Conservation (phyloP, 495 filamentous ascomycete species). For the Glarea lozoyensis region DNA sequence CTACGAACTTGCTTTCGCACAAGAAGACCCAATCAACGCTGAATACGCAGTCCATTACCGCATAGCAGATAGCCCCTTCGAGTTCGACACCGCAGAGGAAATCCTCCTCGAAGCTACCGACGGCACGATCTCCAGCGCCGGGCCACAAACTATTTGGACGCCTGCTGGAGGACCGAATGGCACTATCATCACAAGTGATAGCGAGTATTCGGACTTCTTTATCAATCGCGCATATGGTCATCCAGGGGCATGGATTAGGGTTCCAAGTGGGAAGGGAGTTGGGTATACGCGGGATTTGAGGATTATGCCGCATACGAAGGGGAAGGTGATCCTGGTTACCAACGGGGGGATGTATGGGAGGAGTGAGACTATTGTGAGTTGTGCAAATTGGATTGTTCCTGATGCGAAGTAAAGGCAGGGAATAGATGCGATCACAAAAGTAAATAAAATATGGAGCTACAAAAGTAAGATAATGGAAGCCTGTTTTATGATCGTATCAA, state of each 20-base stretch:
- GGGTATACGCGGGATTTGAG: constrained; percentile 41
- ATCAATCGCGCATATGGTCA: constrained; percentile 46
- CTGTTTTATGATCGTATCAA: too few species aligned
- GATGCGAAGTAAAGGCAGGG: background rate
- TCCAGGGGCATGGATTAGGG: constrained; percentile 42
- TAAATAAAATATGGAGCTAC: too few species aligned
- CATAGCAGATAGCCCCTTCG: constrained; percentile 37
- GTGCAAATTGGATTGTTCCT: constrained; percentile 1
- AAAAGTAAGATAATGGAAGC: too few species aligned
- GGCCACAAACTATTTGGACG: constrained; percentile 46
- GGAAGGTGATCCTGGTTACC: constrained; percentile 3
- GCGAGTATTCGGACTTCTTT: constrained; percentile 40
- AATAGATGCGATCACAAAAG: too few species aligned
- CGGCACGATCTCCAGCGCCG: constrained; percentile 38
- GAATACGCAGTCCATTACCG: constrained; percentile 44
- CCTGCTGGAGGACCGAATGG: constrained; percentile 42
- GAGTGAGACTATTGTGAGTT: constrained; percentile 2
- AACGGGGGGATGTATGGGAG: constrained; percentile 5
- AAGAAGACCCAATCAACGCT: background rate
- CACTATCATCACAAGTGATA: constrained; percentile 47
- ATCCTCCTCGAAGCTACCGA: constrained; percentile 28
- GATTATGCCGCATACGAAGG: constrained; percentile 21
- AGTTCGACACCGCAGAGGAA: constrained; percentile 34
- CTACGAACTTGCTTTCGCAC: constrained; percentile 6
- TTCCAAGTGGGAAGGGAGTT: constrained; percentile 31